These are phyloP conservation scores for Cucurbita moschata DNA, from an alignment of 306 rosid species.

Conservation along the genomic window DNA sequence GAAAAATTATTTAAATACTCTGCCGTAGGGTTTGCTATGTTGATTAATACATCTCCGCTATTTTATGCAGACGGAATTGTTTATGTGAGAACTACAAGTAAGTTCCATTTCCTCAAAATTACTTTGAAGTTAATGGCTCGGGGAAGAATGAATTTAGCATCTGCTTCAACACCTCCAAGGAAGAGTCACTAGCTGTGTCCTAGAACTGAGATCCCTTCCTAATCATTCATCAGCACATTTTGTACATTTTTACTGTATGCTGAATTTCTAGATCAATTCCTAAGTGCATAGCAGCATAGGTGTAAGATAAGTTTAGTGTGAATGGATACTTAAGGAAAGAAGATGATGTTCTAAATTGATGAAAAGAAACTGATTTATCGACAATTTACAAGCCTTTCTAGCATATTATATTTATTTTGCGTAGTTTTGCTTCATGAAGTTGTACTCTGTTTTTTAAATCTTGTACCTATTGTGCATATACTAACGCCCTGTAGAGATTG, in stretches of 20 bases:
- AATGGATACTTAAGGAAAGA: not conserved
- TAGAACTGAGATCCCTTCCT: not conserved
- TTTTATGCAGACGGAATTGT: slow-evolving; percentile 62
- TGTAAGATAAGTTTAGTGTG: not conserved
- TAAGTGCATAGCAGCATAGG: not conserved
- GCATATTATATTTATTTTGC: not conserved
- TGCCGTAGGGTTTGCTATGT: not conserved
- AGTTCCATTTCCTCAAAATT: slow-evolving; percentile 17
- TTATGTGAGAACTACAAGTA: slow-evolving; percentile 66
- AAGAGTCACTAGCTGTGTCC: not conserved
- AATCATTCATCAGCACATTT: not conserved
- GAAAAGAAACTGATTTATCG: not conserved
- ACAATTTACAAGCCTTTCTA: not conserved
- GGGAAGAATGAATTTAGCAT: not conserved
- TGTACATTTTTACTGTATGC: not conserved
- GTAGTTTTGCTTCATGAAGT: not conserved
- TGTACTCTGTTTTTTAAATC: not conserved
- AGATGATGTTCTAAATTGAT: not conserved
- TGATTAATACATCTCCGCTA: not conserved
- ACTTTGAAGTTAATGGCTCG: not conserved
- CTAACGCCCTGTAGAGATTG: slow-evolving; percentile 14
- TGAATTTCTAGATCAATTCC: not conserved
- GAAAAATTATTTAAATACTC: not conserved
- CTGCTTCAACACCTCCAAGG: not conserved
- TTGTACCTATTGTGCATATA: not conserved